These are phyloP conservation scores for Lasiosphaeriaceae sp. DNA, from an alignment of 495 filamentous ascomycete genomes.

Conservation along the genomic window DNA sequence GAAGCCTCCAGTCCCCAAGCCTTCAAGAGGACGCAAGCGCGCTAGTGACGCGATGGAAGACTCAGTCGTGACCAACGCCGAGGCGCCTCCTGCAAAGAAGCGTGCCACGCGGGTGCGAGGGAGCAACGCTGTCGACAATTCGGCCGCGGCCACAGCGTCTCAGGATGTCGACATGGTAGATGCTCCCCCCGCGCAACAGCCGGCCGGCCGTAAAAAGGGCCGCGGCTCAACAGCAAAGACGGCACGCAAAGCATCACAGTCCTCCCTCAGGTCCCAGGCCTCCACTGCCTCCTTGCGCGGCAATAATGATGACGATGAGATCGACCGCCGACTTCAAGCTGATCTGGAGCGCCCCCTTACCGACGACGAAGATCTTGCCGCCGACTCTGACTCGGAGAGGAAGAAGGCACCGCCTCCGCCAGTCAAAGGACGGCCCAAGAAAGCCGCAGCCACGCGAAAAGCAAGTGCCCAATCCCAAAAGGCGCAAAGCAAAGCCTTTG, in stretches of 20 bases:
- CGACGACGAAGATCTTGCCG: constrained; percentile 48
- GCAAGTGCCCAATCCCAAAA: constrained; percentile 33
- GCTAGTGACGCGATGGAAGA: constrained; percentile 57
- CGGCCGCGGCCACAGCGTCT: constrained; percentile 15
- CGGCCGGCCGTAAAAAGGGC: constrained; percentile 30
- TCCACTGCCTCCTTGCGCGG: constrained; percentile 36
- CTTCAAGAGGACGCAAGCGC: constrained; percentile 59
- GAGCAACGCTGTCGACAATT: constrained; percentile 20
- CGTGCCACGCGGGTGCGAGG: constrained; percentile 54
- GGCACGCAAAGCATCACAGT: constrained; percentile 50
- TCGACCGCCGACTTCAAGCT: constrained; percentile 64
- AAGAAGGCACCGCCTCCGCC: constrained; percentile 27
- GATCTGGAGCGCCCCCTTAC: constrained; percentile 59
- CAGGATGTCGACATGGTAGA: constrained; percentile 37
- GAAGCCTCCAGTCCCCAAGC: constrained; percentile 33
- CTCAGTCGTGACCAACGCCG: constrained; percentile 33
- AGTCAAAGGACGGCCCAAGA: constrained; percentile 36
- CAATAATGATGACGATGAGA: constrained; percentile 56
- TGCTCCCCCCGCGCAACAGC: constrained; percentile 17
- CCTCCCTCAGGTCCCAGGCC: constrained; percentile 39
- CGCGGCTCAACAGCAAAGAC: constrained; percentile 33
- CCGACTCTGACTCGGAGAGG: constrained; percentile 33
- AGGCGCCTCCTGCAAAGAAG: constrained; percentile 61
- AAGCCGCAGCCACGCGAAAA: constrained; percentile 27
- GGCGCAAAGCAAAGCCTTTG: constrained; percentile 25